phyloP scores from a whole-genome alignment of 257 asterid genomes.

The Anisodus acutangulus region DNA sequence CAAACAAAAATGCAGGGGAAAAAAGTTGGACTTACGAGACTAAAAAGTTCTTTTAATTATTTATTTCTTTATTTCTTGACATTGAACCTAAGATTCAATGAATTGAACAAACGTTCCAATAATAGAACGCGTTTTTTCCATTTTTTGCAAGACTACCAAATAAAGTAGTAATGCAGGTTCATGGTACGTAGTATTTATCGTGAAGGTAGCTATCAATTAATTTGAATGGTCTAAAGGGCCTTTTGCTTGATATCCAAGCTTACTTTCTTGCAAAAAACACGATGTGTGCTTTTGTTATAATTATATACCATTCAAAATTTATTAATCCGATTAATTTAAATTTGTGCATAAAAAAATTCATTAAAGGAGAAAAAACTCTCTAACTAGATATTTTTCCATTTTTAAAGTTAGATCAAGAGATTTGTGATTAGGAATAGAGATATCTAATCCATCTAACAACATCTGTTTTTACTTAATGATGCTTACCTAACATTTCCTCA shows the following conservation, averaged over 20 bases:
- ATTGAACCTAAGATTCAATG: background rate
- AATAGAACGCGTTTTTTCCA: background rate
- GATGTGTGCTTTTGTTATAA: background rate
- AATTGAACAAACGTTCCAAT: conserved; percentile 5
- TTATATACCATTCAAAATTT: background rate
- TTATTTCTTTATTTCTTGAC: background rate
- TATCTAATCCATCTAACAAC: background rate
- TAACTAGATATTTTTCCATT: too few relatives aligned
- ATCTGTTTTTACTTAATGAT: background rate
- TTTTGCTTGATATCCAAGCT: conserved; percentile 11
- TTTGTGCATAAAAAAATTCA: background rate
- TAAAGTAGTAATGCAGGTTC: conserved; percentile 9
- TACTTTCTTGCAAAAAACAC: background rate
- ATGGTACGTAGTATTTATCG: background rate
- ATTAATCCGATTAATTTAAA: background rate
- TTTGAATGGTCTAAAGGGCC: background rate
- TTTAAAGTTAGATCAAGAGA: too few relatives aligned
- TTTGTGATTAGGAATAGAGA: accelerated
- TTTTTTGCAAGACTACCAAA: background rate
- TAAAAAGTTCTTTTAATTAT: background rate
- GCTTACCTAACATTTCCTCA: background rate
- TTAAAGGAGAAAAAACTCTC: too few relatives aligned
- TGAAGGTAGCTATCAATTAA: background rate
- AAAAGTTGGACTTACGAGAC: background rate
- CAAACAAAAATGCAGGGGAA: too few relatives aligned